Evolutionary conservation across 176 grass and related monocot species (phyloP), one percentile per base, ranked within the genome.

Genomic region (Melocanna baccifera): DNA sequence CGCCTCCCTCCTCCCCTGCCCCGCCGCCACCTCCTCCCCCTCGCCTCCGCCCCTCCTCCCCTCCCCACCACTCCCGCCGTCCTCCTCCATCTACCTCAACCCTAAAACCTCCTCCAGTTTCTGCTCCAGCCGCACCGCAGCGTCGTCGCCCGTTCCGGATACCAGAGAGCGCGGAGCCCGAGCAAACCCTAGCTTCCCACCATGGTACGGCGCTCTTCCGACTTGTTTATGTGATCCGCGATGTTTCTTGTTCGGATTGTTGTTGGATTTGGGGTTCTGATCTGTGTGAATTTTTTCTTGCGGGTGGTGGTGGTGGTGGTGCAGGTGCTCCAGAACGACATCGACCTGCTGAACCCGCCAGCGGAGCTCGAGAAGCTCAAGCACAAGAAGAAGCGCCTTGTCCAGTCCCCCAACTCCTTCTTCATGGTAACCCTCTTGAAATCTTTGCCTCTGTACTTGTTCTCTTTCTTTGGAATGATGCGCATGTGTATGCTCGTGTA

Each of bases 331-430:
- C 82, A 81, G 86, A 95, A 95, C 83, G 93, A 95, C 84, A 95
- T 95, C 73, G 93, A 95, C 69, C 88, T 95, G 37, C 88, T 95
- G 16, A 95, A 95, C 70, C 93, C 93, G 15, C 93, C 93, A 46
- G 86, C 88, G 18, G 90, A 95, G 73, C 88, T 95, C 6, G 93
- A 95, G 88, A 95, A 95, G 88, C 87, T 71, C 75, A 92, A 92
- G 88, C 93, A 95, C 90, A 95, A 95, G 90, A 92, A 92, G 88
- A 95, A 95, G 90, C 90, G 93, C 59, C 93, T 92, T 76, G 93
- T 95, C 32, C 93, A 95, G 82, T 95, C 93, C 41, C 90, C 93
- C 1, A 95, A 95, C 67, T 95, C 90, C 2, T 95, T 95, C 72
- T 95, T 92, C 75, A 95, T 95, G 93, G 93, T 95, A 89, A 55